Percentiles rank a stretch among this genome's conserved stretches.
Evolutionary conservation across 305 asterid species (phyloP).

Genomic region (Fraxinus ornus): DNA sequence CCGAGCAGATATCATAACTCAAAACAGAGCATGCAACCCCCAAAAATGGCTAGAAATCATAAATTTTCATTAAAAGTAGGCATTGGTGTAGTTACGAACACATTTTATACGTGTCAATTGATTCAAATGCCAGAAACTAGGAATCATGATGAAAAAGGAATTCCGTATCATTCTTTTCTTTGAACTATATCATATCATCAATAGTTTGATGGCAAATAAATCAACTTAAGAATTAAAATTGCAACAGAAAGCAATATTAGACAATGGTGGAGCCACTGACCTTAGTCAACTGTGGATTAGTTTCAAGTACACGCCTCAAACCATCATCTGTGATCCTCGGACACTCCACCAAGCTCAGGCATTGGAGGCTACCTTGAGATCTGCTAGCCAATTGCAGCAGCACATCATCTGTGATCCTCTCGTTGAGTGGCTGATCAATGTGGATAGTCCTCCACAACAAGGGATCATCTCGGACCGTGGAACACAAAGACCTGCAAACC

Average conservation of each 20-base stretch:
- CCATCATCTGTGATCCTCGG: conserved; percentile 64
- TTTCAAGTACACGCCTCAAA: conserved; percentile 63
- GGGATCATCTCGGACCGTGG: conserved; percentile 53
- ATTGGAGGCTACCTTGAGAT: conserved; percentile 62
- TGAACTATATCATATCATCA: not conserved
- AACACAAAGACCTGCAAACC: conserved; percentile 59
- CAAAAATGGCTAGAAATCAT: not conserved
- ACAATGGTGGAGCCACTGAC: conserved; percentile 34
- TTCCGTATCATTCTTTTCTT: not conserved
- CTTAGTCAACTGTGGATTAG: conserved; percentile 69
- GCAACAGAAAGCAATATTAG: not conserved
- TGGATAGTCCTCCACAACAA: conserved; percentile 66
- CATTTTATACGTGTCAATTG: not conserved
- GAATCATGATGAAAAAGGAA: not conserved
- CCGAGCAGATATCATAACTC: not conserved
- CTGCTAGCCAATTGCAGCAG: conserved; percentile 53
- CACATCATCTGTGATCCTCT: conserved; percentile 64
- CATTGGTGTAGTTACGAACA: not conserved
- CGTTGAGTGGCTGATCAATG: conserved; percentile 63
- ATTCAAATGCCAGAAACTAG: not conserved
- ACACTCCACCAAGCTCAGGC: conserved; percentile 70
- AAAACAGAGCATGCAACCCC: not conserved
- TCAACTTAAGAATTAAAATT: not conserved
- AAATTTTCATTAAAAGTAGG: not conserved
- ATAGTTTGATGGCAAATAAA: not conserved